Conservation (phyloP, 2,329 filamentous ascomycete species). For the Trichoderma simmonsii region DNA sequence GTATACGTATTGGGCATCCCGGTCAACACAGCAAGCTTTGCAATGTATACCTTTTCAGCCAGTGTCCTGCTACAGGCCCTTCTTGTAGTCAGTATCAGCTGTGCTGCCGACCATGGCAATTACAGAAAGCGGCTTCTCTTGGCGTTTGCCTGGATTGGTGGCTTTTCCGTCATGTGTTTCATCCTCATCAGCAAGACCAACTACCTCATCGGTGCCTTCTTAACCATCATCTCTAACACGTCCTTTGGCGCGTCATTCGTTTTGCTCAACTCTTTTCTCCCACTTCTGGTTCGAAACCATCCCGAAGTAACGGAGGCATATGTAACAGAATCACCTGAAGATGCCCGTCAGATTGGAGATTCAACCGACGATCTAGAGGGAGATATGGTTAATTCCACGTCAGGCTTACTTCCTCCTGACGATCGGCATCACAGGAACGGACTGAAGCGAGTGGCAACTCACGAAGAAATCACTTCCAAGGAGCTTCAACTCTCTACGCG, state of each 20-base stretch:
- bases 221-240: constrained; percentile 89
- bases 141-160: constrained; percentile 78
- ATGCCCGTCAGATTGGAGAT: constrained; percentile 18
- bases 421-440: constrained; percentile 24
- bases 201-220: constrained; percentile 76
- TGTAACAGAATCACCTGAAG: constrained; percentile 31
- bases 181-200: constrained; percentile 70
- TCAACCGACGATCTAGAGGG: constrained; percentile 29
- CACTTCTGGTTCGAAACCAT: constrained; percentile 84
- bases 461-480: constrained; percentile 53
- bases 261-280: constrained; percentile 90
- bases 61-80: constrained; percentile 87
- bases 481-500: constrained; percentile 82
- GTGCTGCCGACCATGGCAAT: constrained; percentile 88
- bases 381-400: constrained; percentile 40
- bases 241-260: constrained; percentile 96
- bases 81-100: constrained; percentile 93
- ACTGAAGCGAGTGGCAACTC: constrained; percentile 40
- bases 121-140: constrained; percentile 87
- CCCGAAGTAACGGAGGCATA: constrained; percentile 46
- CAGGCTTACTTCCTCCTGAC: constrained; percentile 44
- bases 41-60: constrained; percentile 96
- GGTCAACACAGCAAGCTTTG: constrained; percentile 94
- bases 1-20: constrained; percentile 77
- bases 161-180: constrained; percentile 83